These are phyloP conservation scores for Globisporangium mamillatum DNA, from an alignment of 352 stramenopile species.

Conservation along the genomic window DNA sequence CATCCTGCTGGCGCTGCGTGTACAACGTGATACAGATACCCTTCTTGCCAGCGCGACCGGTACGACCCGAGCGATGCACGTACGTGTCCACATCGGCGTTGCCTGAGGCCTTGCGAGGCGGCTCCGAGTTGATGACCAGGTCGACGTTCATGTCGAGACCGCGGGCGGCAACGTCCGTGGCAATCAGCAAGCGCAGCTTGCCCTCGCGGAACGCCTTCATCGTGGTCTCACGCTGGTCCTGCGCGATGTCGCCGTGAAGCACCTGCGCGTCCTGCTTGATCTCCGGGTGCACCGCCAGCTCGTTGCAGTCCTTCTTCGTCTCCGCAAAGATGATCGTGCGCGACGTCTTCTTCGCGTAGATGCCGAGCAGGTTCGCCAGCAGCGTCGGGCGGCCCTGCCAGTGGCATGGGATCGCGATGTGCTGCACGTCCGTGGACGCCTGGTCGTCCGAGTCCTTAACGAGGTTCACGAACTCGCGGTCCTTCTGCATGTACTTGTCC, in stretches of 20 bases:
- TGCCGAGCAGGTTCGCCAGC: slow-evolving; percentile 70
- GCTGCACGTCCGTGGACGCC: slow-evolving; percentile 89
- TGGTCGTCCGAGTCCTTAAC: slow-evolving; percentile 89
- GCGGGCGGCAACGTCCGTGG: slow-evolving; percentile 95
- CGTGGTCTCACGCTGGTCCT: slow-evolving; percentile 96
- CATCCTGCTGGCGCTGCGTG: slow-evolving; percentile 75
- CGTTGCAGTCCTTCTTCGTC: slow-evolving; percentile 95
- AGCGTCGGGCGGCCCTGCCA: slow-evolving; percentile 85
- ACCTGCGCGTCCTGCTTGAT: slow-evolving; percentile 87
- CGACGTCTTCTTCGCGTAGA: slow-evolving; percentile 85
- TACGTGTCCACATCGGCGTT: slow-evolving; percentile 96
- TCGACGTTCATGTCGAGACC: slow-evolving; percentile 98
- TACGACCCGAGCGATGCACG: slow-evolving; percentile 97
- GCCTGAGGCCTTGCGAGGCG: slow-evolving; percentile 75
- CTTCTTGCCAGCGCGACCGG: slow-evolving; percentile 94
- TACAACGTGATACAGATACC: slow-evolving; percentile 98
- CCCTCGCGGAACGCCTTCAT: slow-evolving; percentile 97
- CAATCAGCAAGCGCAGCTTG: slow-evolving; percentile 93
- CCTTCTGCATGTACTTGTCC: slow-evolving; percentile 88
- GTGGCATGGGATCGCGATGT: slow-evolving; percentile 92
- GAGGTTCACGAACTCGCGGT: slow-evolving; percentile 89
- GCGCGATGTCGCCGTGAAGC: slow-evolving; percentile 96
- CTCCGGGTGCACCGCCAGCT: slow-evolving; percentile 86
- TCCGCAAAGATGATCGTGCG: slow-evolving; percentile 94
- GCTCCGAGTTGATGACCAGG: slow-evolving; percentile 96